phyloP scores from a whole-genome alignment of 495 filamentous ascomycete genomes.

The Tuber brumale region DNA sequence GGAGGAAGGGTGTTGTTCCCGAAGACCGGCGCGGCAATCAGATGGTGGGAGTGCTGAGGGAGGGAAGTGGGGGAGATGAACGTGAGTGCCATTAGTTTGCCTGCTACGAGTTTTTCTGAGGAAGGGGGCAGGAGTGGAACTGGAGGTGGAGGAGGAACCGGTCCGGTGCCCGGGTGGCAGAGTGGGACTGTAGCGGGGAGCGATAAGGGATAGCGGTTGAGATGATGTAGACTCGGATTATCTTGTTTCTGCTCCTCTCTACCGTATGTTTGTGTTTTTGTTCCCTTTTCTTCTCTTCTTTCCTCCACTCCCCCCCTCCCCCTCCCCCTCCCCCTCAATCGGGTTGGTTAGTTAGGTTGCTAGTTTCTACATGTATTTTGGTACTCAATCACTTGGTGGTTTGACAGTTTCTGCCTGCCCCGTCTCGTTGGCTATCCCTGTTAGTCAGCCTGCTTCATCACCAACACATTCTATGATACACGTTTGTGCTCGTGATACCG shows the following conservation, averaged over 20 bases:
- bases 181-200: conserved; percentile 4
- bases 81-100: conserved; percentile 40
- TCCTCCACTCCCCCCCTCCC: neutral
- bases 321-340: neutral
- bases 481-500: no score
- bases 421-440: no score
- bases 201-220: conserved; percentile 38
- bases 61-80: conserved; percentile 90
- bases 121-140: neutral
- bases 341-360: no score
- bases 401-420: no score
- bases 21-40: conserved; percentile 45
- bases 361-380: no score
- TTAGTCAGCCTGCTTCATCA: no score
- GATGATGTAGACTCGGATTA: conserved; percentile 40
- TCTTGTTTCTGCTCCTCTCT: conserved; percentile 14
- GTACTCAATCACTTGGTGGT: no score
- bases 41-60: conserved; percentile 54
- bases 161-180: conserved; percentile 19
- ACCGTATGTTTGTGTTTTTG: conserved; percentile 7
- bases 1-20: conserved; percentile 82
- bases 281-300: neutral
- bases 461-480: no score
- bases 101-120: neutral
- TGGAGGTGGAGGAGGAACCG: no score